These are phyloP conservation scores for Linanthus parryae DNA, from an alignment of 148 eudicot species.

Conservation along the genomic window DNA sequence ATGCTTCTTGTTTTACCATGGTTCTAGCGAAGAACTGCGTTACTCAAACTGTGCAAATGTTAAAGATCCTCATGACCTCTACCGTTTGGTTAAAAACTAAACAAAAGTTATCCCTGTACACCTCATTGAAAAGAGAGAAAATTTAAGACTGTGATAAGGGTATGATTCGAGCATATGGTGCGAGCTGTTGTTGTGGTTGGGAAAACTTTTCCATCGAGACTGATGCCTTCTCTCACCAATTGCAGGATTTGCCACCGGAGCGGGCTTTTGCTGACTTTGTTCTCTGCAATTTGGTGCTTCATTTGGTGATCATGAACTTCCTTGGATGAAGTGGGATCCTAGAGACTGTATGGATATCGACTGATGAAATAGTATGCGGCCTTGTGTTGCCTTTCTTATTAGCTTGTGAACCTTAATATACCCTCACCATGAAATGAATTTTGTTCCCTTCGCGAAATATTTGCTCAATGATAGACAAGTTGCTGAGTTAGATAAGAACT, in stretches of 20 bases:
- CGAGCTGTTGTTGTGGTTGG: not conserved
- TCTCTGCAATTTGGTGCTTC: conserved; percentile 91
- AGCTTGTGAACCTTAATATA: too few relatives aligned
- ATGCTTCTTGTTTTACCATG: not conserved
- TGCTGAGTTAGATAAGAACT: too few relatives aligned
- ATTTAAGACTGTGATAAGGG: too few relatives aligned
- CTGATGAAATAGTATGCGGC: too few relatives aligned
- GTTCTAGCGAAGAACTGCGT: not conserved
- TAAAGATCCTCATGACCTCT: not conserved
- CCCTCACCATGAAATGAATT: too few relatives aligned
- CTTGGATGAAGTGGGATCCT: conserved; percentile 77
- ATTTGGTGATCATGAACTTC: conserved; percentile 95
- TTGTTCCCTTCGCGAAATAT: too few relatives aligned
- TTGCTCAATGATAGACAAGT: too few relatives aligned
- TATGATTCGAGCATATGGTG: not conserved
- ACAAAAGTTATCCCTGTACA: not conserved
- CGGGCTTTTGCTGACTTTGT: conserved; percentile 91
- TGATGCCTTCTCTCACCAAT: conserved; percentile 4
- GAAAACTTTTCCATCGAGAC: too few relatives aligned
- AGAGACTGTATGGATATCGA: too few relatives aligned
- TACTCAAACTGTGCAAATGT: not conserved
- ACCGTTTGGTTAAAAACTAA: not conserved
- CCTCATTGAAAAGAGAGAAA: too few relatives aligned
- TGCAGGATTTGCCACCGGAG: conserved; percentile 93
- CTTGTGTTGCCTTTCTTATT: too few relatives aligned